Evolutionary conservation across 2,329 filamentous ascomycete genomes (phyloP).

Genomic region (Neonectria punicea): DNA sequence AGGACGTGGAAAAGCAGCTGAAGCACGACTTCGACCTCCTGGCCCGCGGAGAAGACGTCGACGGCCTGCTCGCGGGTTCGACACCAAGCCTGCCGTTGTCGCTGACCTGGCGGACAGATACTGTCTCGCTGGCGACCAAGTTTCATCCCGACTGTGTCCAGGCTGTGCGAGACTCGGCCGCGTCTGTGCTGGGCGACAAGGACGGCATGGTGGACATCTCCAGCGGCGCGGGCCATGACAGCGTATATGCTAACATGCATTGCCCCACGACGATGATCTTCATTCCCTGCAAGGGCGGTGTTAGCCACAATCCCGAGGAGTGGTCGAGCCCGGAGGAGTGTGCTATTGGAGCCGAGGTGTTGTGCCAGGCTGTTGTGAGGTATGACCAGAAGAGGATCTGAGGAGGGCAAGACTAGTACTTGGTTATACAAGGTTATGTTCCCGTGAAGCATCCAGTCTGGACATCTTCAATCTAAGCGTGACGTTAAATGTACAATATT

Average conservation of each 20-base stretch:
- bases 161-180: slow-evolving; percentile 69
- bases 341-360: slow-evolving; percentile 36
- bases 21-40: slow-evolving; percentile 39
- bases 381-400: slow-evolving; percentile 37
- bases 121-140: slow-evolving; percentile 66
- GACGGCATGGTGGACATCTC: slow-evolving; percentile 49
- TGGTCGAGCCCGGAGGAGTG: slow-evolving; percentile 51
- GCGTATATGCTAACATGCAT: slow-evolving; percentile 47
- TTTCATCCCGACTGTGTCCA: slow-evolving; percentile 75
- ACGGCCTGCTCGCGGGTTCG: slow-evolving; percentile 25
- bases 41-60: slow-evolving; percentile 54
- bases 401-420: too few species aligned
- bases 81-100: slow-evolving; percentile 29
- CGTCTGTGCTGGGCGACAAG: slow-evolving; percentile 59
- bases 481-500: not conserved
- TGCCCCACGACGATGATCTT: slow-evolving; percentile 54
- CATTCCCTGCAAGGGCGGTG: slow-evolving; percentile 48
- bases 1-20: slow-evolving; percentile 50
- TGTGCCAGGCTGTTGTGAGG: slow-evolving; percentile 38
- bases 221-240: slow-evolving; percentile 54
- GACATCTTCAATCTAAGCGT: not conserved
- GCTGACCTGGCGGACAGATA: slow-evolving; percentile 66
- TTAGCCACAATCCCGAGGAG: slow-evolving; percentile 52
- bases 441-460: not conserved
- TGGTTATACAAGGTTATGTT: not conserved